Conservation (phyloP, 495 filamentous ascomycete genomes). For the Trichoderma erinaceum region DNA sequence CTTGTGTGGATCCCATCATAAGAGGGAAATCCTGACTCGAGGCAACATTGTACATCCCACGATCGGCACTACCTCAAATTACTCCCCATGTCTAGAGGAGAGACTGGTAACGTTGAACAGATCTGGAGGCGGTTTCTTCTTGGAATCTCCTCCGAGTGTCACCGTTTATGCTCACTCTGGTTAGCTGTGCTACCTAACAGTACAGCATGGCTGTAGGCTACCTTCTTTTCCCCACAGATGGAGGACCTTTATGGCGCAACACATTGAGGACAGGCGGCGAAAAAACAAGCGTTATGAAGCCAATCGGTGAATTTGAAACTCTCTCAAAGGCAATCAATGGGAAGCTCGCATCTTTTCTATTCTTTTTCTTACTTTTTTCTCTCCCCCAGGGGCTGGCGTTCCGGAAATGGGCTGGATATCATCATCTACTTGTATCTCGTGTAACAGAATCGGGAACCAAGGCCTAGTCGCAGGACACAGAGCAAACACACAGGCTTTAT, state of each 20-base stretch:
- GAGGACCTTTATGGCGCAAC: no score
- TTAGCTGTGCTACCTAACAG: neutral
- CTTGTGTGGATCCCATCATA: slow-evolving; percentile 36
- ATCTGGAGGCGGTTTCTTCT: no score
- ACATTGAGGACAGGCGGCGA: no score
- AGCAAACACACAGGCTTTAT: no score
- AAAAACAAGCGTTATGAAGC: no score
- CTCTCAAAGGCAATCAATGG: neutral
- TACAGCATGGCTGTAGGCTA: neutral
- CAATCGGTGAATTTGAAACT: neutral
- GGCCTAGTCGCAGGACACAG: neutral
- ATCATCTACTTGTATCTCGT: neutral
- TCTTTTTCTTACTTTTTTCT: neutral
- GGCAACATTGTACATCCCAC: neutral
- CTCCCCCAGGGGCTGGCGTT: neutral
- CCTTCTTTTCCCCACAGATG: no score
- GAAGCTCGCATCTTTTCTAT: neutral
- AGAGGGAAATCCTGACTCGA: neutral
- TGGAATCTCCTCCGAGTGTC: no score
- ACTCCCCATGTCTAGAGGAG: neutral
- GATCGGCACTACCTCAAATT: no score
- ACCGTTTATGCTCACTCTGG: neutral
- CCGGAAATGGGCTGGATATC: slow-evolving; percentile 11
- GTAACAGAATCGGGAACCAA: neutral
- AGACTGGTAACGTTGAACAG: neutral